Evolutionary conservation across 495 filamentous ascomycete species (phyloP).

Genomic region (Diplogelasinospora grovesii): DNA sequence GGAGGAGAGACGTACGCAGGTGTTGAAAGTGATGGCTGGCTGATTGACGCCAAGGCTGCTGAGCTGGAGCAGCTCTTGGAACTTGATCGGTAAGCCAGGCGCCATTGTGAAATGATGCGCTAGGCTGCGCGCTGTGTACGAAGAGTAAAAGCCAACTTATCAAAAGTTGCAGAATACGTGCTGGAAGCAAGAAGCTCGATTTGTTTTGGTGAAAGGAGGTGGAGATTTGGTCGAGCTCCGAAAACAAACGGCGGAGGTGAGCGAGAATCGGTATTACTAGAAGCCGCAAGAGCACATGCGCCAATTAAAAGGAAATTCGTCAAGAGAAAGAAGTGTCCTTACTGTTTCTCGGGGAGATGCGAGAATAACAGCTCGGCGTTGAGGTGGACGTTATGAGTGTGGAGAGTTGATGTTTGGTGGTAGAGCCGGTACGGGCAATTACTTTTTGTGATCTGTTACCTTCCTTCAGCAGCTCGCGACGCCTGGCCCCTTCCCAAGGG

Average conservation of each 20-base stretch:
- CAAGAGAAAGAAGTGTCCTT: slow-evolving; percentile 3
- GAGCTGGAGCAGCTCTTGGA: slow-evolving; percentile 89
- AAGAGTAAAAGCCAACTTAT: slow-evolving; percentile 27
- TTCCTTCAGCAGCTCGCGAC: slow-evolving; percentile 11
- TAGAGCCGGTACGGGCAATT: slow-evolving; percentile 9
- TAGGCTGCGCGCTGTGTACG: slow-evolving; percentile 25
- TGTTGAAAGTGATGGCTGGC: slow-evolving; percentile 90
- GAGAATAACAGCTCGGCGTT: slow-evolving; percentile 8
- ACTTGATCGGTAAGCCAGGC: slow-evolving; percentile 73
- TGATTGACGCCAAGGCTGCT: slow-evolving; percentile 72
- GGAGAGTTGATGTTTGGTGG: slow-evolving; percentile 7
- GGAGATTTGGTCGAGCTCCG: slow-evolving; percentile 16
- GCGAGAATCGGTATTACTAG: slow-evolving; percentile 2
- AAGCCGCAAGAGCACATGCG: slow-evolving; percentile 8
- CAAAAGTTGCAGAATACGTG: slow-evolving; percentile 18
- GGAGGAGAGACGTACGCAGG: slow-evolving; percentile 64
- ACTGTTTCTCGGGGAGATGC: slow-evolving; percentile 3
- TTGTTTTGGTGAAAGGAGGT: slow-evolving; percentile 14
- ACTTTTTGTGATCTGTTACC: slow-evolving; percentile 29
- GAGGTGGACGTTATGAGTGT: slow-evolving; percentile 4
- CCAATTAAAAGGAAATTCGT: slow-evolving; percentile 15
- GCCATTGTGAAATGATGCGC: slow-evolving; percentile 38
- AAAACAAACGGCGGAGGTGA: slow-evolving; percentile 5
- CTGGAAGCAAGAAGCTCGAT: slow-evolving; percentile 8
- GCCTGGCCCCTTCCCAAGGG: slow-evolving; percentile 6